These are phyloP conservation scores for Tritrichomonas foetus DNA, from an alignment of 208 protist species.

Conservation along the genomic window DNA sequence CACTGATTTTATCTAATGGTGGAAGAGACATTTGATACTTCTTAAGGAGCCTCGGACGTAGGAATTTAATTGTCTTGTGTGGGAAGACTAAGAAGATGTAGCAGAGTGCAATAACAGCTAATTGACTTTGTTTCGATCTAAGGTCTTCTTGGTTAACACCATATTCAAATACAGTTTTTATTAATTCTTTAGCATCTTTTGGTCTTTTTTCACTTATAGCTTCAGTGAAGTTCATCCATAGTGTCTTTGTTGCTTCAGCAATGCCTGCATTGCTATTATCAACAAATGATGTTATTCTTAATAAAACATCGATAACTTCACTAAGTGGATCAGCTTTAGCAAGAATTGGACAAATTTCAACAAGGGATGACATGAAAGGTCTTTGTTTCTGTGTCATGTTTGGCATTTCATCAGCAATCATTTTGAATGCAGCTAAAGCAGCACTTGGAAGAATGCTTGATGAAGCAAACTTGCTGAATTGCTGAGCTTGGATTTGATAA, in stretches of 20 bases:
- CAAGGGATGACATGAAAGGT: neutral
- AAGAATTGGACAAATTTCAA: neutral
- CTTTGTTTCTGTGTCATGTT: neutral
- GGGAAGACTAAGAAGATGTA: neutral
- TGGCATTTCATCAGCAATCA: neutral
- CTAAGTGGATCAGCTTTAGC: neutral
- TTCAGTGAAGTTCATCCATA: neutral
- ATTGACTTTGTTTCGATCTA: no score
- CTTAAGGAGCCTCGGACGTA: neutral
- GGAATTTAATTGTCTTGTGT: neutral
- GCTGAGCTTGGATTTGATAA: neutral
- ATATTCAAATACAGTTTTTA: neutral
- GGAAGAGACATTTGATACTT: neutral
- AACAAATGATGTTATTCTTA: neutral
- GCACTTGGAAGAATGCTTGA: neutral
- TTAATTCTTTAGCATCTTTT: neutral
- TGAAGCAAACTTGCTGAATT: neutral
- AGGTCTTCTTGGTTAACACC: neutral
- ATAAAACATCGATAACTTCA: neutral
- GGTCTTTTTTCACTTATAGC: neutral
- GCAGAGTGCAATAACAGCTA: neutral
- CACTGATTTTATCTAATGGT: neutral
- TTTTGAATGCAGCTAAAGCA: neutral
- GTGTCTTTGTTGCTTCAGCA: neutral
- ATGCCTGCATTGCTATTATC: neutral